Base-by-base conservation (phyloP, 768 basidiomycete genomes). In the Tylopilus vinaceipallidus region DNA sequence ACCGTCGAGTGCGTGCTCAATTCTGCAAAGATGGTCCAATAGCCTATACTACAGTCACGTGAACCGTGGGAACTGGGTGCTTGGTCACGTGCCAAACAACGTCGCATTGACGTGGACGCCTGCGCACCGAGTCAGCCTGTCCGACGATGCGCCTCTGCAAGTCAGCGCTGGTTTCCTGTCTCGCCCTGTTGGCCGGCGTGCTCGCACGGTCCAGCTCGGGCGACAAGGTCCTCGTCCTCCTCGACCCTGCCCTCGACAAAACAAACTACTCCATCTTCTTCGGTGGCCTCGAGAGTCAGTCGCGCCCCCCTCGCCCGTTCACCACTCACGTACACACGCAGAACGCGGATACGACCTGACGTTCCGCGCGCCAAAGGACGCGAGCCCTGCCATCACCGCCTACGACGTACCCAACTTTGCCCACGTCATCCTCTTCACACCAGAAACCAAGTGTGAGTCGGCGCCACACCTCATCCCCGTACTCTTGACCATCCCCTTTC, bases 391-490 rank as follows among this genome's bases (percentile, higher is more conserved):
- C 20, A 69, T 93, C 34, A 72, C 86, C 20, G 75, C 85, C 60
- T 83, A 86, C 65, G 90, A 83, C 58, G 77, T 86, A 19, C 80
- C 86, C 33, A 73, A 78, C 40, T 97, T 91, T 70, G 80, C 84
- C 40, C 93, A 98, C 64, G 81, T 97, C 69, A 81, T 98, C 55
- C 66, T 98, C 55, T 86, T 97, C 52, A 80, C 93, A 2, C 87
- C 94, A 11, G 82, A 89, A 51, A 77, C 87, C 37, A 97, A 97
- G 76, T 75, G 95, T 95, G 62, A 63, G 62, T 42, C 32, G 2
- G 6, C n/a, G 1, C 4, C 4, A n/a, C 27, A 29, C 22, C 7
- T 11, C 2, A 2, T 12, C 13, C 17, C 36, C 6, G 4, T 9
- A 1, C 22, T 4, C 29, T 13, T 10, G 4, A 11, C 46, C 49